Evolutionary conservation across 371 early-diverging fungal genomes (phyloP), one percentile per base, ranked within the genome.

Genomic region (Actinomortierella ambigua): DNA sequence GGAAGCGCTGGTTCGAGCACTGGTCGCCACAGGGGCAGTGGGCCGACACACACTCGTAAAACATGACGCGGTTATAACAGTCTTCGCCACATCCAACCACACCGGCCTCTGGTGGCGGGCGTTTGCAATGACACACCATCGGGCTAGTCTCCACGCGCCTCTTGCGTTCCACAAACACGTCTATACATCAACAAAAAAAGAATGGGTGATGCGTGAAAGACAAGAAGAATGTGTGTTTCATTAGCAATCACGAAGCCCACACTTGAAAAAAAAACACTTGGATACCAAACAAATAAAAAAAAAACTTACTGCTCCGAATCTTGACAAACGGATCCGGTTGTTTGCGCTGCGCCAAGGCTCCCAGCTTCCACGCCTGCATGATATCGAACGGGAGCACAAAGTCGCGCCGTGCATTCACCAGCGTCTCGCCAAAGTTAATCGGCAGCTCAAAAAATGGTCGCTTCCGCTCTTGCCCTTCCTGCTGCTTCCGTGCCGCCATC

Each of bases 1-100:
- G 91, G 59, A 95, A 92, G 22, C 88, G 73, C 51, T 88, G 90
- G 73, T 95, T 94, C 0, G 88, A 79, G 63, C 94, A 95, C 60
- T 80, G 61, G 5, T 83, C 82, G 13, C 88, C 89, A 47, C 84
- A 85, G 0, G 91, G 90, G 66, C 95, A 95, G 14, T 70, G 60
- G 7, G 82, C 82, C 1, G 85, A 82, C 51, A 82, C 71, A 62
- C 93, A 94, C 65, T 95, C 95, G 58, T 92, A 91, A 68, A 88
- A 91, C 79, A 90, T 81, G 78, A 88, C 84, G 17, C 90, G 75
- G 60, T 93, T 95, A 23, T 91, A 76, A 66, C 95, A 95, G 57
- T 86, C 84, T 1, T 90, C 89, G 7, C 85, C 84, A 63, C 93
- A 93, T 4, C 88, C 92, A 40, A 76, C 59, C 18, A 70, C 57